Percentiles rank a stretch among this genome's conserved stretches.
These are phyloP conservation scores for Cicer yamashitae DNA, from an alignment of 306 rosid genomes.

Conservation along the genomic window DNA sequence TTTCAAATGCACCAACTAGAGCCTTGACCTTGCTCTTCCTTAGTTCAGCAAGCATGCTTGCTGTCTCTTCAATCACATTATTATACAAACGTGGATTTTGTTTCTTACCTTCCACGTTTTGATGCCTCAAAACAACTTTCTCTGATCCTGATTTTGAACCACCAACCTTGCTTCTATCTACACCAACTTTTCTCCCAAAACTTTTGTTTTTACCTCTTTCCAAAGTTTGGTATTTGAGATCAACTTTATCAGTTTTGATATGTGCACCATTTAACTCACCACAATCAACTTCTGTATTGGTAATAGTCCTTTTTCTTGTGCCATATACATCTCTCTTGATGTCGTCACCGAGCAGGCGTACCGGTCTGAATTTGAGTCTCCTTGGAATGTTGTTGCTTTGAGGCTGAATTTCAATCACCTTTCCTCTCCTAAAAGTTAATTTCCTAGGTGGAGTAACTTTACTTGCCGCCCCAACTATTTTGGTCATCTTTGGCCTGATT, in stretches of 20 bases:
- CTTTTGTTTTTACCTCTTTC: slow-evolving; percentile 54
- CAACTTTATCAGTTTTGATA: slow-evolving; percentile 48
- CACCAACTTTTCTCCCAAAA: slow-evolving; percentile 47
- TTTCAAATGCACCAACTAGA: slow-evolving; percentile 90
- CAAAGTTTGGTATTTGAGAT: slow-evolving; percentile 41
- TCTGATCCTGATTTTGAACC: slow-evolving; percentile 50
- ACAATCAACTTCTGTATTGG: slow-evolving; percentile 45
- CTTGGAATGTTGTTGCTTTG: slow-evolving; percentile 55
- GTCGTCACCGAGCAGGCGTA: slow-evolving; percentile 50
- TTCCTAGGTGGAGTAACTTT: slow-evolving; percentile 50
- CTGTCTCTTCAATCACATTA: slow-evolving; percentile 94
- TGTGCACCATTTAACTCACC: slow-evolving; percentile 48
- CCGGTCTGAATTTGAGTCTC: slow-evolving; percentile 78
- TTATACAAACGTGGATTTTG: slow-evolving; percentile 63
- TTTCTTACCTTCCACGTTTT: slow-evolving; percentile 59
- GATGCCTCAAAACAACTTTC: slow-evolving; percentile 76
- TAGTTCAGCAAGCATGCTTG: slow-evolving; percentile 73
- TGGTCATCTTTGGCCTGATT: slow-evolving; percentile 50
- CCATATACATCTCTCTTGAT: slow-evolving; percentile 41
- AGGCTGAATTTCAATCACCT: slow-evolving; percentile 64
- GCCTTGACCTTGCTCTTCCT: slow-evolving; percentile 94
- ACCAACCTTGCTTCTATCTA: slow-evolving; percentile 43
- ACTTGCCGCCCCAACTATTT: slow-evolving; percentile 46
- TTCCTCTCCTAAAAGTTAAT: slow-evolving; percentile 71
- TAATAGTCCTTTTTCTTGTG: slow-evolving; percentile 35